Base-by-base conservation (phyloP, 495 filamentous ascomycete species). In the Aspergillus homomorphus region DNA sequence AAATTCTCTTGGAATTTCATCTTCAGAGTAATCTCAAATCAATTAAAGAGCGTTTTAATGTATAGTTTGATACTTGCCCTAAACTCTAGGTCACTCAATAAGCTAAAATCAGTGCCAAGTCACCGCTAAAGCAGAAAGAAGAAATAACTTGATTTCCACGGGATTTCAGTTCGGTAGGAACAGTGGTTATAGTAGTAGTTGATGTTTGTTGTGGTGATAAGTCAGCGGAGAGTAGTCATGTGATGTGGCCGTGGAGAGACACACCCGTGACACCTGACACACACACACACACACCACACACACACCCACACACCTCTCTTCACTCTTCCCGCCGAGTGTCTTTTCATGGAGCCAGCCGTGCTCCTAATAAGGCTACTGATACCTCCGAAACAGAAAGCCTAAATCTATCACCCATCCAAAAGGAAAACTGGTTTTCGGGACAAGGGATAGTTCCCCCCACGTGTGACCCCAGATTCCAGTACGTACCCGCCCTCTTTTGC, bases 401-500 rank as follows among this genome's bases (percentile, higher is more conserved):
- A 38, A 30, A 38, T 38, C 33, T 12, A 38, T 20, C 16, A 10
- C 45, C 45, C 45, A 15, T 21, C 19, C 2, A 20, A 9, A 45
- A 28, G 4, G 4, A 45, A 46, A 20, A 46, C 45, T 23, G 21
- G 45, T 23, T 20, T 20, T 46, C 45, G 45, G 45, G 4, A 38
- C 12, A 38, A 38, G 33, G 6, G 45, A 8, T 22, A 46, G 9
- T 46, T 3, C 8, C 52, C 23, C 23, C 52, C 52, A 20, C 52
- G 20, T 43, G 52, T 21, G 19, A 33, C n/a, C 3, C 52, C 45
- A 20, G 19, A 20, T 23, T 22, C 26, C 23, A 28, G 49, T 51
- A 51, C 23, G 22, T 54, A 52, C 22, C 44, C 43, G 28, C 45
- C 24, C 52, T 54, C 20, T 41, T 30, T 1, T 45, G 46, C 23